phyloP scores from a whole-genome alignment of 495 filamentous ascomycete genomes.

The Penicillium bialowiezense region DNA sequence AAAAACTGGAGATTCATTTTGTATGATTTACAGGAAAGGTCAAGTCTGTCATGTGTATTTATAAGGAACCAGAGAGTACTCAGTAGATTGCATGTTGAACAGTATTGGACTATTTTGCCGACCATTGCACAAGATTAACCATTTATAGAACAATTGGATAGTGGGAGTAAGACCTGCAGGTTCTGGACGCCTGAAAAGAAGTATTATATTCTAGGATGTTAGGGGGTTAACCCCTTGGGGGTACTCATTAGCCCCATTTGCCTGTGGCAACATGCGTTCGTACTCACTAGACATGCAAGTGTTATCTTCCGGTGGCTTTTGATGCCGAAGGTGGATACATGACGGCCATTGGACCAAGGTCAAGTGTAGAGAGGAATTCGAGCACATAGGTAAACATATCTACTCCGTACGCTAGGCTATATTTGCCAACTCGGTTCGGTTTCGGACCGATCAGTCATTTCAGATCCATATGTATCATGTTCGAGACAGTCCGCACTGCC shows the following conservation, averaged over 20 bases:
- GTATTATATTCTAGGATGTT: not conserved
- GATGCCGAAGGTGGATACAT: too few relatives aligned
- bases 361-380: too few relatives aligned
- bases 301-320: too few relatives aligned
- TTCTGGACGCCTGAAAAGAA: not conserved
- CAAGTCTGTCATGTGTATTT: not conserved
- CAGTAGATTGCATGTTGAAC: not conserved
- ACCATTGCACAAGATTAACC: not conserved
- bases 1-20: slow-evolving; percentile 5
- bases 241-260: not conserved
- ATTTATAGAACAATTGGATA: not conserved
- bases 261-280: not conserved
- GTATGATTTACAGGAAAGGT: not conserved
- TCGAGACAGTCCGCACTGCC: too few relatives aligned
- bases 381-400: too few relatives aligned
- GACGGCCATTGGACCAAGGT: too few relatives aligned
- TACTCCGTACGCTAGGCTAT: too few relatives aligned
- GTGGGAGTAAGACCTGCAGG: not conserved
- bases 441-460: too few relatives aligned
- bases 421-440: too few relatives aligned
- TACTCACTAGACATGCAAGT: not conserved
- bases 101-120: not conserved
- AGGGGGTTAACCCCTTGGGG: not conserved
- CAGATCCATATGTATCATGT: too few relatives aligned
- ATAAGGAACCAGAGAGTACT: not conserved